phyloP scores from a whole-genome alignment of 371 early-diverging fungal species.

The Lichtheimia ramosa region DNA sequence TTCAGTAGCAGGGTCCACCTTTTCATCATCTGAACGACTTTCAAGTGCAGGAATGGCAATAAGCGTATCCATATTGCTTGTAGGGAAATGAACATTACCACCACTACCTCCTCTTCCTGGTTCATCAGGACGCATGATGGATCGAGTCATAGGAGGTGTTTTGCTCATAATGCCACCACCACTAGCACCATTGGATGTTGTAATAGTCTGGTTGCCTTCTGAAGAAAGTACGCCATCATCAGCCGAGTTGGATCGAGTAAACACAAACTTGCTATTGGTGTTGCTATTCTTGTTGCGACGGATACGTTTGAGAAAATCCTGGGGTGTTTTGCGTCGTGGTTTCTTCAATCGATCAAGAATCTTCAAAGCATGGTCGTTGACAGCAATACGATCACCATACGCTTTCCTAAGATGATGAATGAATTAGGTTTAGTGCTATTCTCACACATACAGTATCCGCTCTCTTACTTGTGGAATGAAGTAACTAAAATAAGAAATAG shows the following conservation, averaged over 20 bases:
- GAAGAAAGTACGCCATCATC: slow-evolving; percentile 7
- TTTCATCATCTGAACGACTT: slow-evolving; percentile 13
- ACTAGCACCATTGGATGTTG: slow-evolving; percentile 5
- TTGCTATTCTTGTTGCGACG: slow-evolving; percentile 17
- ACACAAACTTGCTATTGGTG: background rate
- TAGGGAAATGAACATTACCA: slow-evolving; percentile 24
- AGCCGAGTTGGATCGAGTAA: slow-evolving; percentile 19
- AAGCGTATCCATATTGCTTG: slow-evolving; percentile 27
- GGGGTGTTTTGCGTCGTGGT: slow-evolving; percentile 22
- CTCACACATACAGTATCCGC: too few relatives aligned
- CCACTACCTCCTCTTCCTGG: background rate
- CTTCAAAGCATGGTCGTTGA: slow-evolving; percentile 47
- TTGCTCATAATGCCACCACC: background rate
- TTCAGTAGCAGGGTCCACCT: background rate
- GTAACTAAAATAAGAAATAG: slow-evolving; percentile 23
- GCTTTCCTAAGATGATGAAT: slow-evolving; percentile 42
- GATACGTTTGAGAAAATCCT: slow-evolving; percentile 28
- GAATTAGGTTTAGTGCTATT: too few relatives aligned
- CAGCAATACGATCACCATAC: slow-evolving; percentile 49
- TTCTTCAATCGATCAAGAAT: slow-evolving; percentile 30
- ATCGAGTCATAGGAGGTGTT: slow-evolving; percentile 17
- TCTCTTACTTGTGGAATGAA: slow-evolving; percentile 49
- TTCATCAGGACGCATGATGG: slow-evolving; percentile 14
- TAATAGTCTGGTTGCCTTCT: too few relatives aligned
- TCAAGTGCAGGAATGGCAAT: slow-evolving; percentile 35